These are phyloP conservation scores for Suhomyces prunicola DNA, from an alignment of 805 yeast species.

Conservation along the genomic window DNA sequence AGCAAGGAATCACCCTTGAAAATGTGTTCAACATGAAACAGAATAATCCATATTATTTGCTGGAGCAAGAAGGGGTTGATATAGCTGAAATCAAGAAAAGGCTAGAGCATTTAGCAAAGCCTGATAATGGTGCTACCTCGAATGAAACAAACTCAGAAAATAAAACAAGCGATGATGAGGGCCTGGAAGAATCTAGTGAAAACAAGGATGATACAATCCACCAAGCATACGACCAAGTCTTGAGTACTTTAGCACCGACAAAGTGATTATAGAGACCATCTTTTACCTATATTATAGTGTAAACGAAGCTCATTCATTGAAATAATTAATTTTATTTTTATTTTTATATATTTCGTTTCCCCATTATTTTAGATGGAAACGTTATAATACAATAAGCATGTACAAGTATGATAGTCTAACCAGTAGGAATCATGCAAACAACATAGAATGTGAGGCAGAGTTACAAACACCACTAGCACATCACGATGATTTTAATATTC, in stretches of 20 bases:
- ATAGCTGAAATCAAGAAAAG: conserved; percentile 11
- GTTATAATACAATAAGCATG: conserved; percentile 2
- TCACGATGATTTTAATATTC: conserved; percentile 17
- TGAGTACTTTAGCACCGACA: conserved; percentile 8
- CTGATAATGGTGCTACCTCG: not conserved
- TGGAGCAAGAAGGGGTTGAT: conserved; percentile 10
- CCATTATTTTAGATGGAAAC: not conserved
- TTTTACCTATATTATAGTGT: not conserved
- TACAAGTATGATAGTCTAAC: conserved; percentile 1
- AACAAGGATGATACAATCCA: conserved; percentile 9
- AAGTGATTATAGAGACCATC: not conserved
- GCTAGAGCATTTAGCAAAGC: conserved; percentile 2
- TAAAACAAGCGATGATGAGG: not conserved
- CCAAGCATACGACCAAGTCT: conserved; percentile 20
- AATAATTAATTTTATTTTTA: not conserved
- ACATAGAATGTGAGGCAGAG: not conserved
- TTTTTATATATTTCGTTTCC: not conserved
- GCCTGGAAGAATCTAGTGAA: not conserved
- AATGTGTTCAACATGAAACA: conserved; percentile 12
- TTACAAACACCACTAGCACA: not conserved
- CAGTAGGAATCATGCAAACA: conserved; percentile 3
- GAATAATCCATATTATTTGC: not conserved
- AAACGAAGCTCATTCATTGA: not conserved
- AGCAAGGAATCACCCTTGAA: conserved; percentile 31
- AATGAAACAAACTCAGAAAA: not conserved